phyloP scores from a whole-genome alignment of 441 rosid species.

The Arabidopsis hybrid region DNA sequence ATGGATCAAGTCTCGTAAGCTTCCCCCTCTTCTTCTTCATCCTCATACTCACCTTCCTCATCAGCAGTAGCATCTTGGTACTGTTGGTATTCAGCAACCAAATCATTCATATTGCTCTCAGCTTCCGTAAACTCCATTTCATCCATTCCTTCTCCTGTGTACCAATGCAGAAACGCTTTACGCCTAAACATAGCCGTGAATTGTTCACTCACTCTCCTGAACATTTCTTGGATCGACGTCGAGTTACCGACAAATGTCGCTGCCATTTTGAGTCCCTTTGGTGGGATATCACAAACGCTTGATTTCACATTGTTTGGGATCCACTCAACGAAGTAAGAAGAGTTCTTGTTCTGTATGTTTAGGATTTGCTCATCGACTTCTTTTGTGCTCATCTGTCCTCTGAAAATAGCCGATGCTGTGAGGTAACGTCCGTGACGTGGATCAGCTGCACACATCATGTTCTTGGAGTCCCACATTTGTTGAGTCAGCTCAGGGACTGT shows the following conservation, averaged over 20 bases:
- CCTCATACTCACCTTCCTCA: conserved; percentile 24
- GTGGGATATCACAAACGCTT: conserved; percentile 79
- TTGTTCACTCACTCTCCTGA: conserved; percentile 32
- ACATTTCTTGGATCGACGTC: conserved; percentile 26
- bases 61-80: conserved; percentile 30
- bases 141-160: conserved; percentile 36
- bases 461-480: conserved; percentile 75
- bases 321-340: conserved; percentile 89
- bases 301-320: conserved; percentile 86
- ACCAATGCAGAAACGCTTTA: conserved; percentile 35
- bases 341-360: conserved; percentile 84
- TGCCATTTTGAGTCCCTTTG: conserved; percentile 42
- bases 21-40: conserved; percentile 11
- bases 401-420: conserved; percentile 19
- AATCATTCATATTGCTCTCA: conserved; percentile 33
- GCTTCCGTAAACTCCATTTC: conserved; percentile 30
- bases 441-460: conserved; percentile 73
- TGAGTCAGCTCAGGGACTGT: conserved; percentile 63
- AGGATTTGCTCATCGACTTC: conserved; percentile 67
- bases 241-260: conserved; percentile 22
- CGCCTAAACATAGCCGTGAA: conserved; percentile 37
- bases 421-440: conserved; percentile 26
- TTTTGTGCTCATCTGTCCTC: conserved; percentile 16
- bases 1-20: conserved; percentile 1
- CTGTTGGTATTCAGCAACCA: conserved; percentile 32